A percentile compares a stretch with the other conserved stretches of the same genome.
These are phyloP conservation scores for Aureobasidium sp. DNA, from an alignment of 2,329 filamentous ascomycete genomes.

Conservation along the genomic window DNA sequence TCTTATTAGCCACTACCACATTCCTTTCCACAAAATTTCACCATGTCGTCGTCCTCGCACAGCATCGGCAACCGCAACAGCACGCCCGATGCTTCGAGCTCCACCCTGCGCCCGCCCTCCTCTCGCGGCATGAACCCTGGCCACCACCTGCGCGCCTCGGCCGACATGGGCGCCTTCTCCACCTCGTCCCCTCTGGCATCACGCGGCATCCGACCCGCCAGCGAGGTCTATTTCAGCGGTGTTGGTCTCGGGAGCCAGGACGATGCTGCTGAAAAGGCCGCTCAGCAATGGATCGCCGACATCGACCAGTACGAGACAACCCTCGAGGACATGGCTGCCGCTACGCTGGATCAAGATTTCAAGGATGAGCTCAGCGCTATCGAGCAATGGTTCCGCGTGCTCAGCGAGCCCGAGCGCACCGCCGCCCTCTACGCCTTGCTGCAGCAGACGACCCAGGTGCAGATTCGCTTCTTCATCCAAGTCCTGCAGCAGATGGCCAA, in stretches of 20 bases:
- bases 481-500: conserved; percentile 99
- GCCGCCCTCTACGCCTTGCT: conserved; percentile 90
- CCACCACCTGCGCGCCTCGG: conserved; percentile 86
- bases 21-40: conserved; percentile 4
- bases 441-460: conserved; percentile 97
- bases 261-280: conserved; percentile 84
- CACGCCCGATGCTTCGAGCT: conserved; percentile 82
- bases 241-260: conserved; percentile 61
- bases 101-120: conserved; percentile 72
- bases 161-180: conserved; percentile 80
- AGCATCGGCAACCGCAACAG: conserved; percentile 76
- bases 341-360: conserved; percentile 98
- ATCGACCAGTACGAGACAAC: conserved; percentile 99
- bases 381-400: conserved; percentile 97
- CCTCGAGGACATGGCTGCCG: conserved; percentile 95
- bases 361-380: conserved; percentile 98
- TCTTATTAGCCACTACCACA: conserved; percentile 11
- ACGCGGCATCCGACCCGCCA: conserved; percentile 81
- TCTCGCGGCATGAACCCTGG: conserved; percentile 69
- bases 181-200: conserved; percentile 58
- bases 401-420: conserved; percentile 93
- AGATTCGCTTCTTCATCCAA: conserved; percentile 98
- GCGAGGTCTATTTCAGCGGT: conserved; percentile 84
- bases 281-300: conserved; percentile 97
- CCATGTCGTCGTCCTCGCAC: conserved; percentile 35